Evolutionary conservation across 306 rosid genomes (phyloP).

Genomic region (Inga oerstediana): DNA sequence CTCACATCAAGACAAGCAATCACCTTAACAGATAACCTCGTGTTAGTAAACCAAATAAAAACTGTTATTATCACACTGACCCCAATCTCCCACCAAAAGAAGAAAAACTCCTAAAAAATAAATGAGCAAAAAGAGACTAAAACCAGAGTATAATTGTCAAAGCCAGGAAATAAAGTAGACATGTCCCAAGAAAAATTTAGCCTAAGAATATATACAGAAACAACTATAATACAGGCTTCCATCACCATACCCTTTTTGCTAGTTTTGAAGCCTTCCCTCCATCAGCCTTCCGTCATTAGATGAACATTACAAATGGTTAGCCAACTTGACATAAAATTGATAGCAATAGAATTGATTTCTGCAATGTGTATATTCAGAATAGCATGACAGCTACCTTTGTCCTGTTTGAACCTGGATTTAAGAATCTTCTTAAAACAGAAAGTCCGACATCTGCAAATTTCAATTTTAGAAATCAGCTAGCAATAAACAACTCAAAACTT

Average conservation of each 20-base stretch:
- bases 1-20: constrained; percentile 99
- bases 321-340: constrained; percentile 31
- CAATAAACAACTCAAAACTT: constrained; percentile 20
- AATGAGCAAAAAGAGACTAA: background rate
- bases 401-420: constrained; percentile 61
- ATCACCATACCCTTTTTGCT: constrained; percentile 78
- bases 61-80: background rate
- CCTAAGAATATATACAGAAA: constrained; percentile 3
- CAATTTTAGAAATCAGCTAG: constrained; percentile 37
- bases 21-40: constrained; percentile 54
- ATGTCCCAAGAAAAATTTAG: background rate
- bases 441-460: constrained; percentile 87
- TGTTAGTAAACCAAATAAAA: constrained; percentile 30
- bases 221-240: constrained; percentile 1
- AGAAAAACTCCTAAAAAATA: background rate
- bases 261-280: constrained; percentile 81
- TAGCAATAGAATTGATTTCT: constrained; percentile 18
- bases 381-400: constrained; percentile 65
- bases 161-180: background rate
- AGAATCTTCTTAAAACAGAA: constrained; percentile 84
- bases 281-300: constrained; percentile 72
- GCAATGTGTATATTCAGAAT: constrained; percentile 29
- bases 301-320: constrained; percentile 57
- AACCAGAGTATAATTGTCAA: background rate
- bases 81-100: background rate